Percentiles rank a stretch among this genome's conserved stretches.
These are phyloP conservation scores for Begonia fuchsioides DNA, from an alignment of 306 rosid species.

Conservation along the genomic window DNA sequence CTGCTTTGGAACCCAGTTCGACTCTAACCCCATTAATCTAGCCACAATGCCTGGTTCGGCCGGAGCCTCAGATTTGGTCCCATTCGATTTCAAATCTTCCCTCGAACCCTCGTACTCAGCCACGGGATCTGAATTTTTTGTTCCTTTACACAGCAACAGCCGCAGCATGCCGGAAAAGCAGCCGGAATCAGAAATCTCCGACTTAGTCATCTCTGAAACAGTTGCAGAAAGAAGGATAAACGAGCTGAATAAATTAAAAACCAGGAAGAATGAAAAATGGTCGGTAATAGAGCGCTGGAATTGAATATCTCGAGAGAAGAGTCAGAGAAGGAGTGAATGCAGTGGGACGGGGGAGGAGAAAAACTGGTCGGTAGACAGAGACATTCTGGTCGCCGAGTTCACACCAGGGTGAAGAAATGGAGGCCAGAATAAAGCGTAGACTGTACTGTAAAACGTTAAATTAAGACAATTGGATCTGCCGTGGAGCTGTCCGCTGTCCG, in stretches of 20 bases:
- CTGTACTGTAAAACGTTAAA: constrained; percentile 3
- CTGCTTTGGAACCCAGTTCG: constrained; percentile 18
- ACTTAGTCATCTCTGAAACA: constrained; percentile 20
- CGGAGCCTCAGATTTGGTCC: neutral
- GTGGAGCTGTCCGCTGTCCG: neutral
- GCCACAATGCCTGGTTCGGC: constrained; percentile 49
- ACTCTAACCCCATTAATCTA: constrained; percentile 63
- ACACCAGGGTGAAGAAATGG: constrained; percentile 10
- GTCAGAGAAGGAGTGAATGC: constrained; percentile 1
- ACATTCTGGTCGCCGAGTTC: constrained; percentile 24
- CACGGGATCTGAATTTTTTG: constrained; percentile 14
- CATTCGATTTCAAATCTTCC: neutral
- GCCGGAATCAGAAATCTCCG: constrained; percentile 16
- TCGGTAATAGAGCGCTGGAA: neutral
- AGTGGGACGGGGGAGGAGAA: neutral
- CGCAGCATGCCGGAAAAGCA: constrained; percentile 35
- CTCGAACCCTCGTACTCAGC: constrained; percentile 2
- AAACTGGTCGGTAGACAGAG: constrained; percentile 2
- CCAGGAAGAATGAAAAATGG: neutral
- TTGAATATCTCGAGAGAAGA: neutral
- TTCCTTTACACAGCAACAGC: constrained; percentile 37
- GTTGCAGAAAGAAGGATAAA: neutral
- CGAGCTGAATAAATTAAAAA: neutral
- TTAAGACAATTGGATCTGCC: neutral
- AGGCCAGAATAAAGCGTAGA: constrained; percentile 7